Conservation (phyloP, 768 basidiomycete species). For the Agaricus sinodeliciosus region DNA sequence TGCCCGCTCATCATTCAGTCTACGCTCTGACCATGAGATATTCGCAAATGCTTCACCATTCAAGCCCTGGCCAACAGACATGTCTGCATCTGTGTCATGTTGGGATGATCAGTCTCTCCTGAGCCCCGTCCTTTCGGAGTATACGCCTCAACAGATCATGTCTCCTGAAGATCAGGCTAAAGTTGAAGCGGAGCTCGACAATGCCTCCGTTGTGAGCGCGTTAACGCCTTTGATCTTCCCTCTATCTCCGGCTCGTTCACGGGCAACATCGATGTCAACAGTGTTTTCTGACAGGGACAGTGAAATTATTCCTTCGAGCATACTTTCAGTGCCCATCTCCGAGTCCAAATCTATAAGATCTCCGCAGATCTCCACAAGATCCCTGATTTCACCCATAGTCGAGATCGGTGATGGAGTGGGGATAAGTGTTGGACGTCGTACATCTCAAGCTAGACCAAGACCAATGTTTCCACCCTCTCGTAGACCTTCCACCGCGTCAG, state of each 20-base stretch:
- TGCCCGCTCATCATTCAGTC: constrained; percentile 45
- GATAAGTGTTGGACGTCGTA: not conserved
- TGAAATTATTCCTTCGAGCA: constrained; percentile 11
- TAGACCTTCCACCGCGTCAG: constrained; percentile 5
- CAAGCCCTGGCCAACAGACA: constrained; percentile 16
- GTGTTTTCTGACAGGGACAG: constrained; percentile 23
- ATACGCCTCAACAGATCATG: constrained; percentile 60
- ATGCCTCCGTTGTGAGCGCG: constrained; percentile 6
- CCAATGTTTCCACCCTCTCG: not conserved
- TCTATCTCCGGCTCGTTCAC: constrained; percentile 24
- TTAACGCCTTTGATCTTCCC: constrained; percentile 23
- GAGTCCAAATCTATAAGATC: constrained; percentile 2
- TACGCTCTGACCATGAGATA: constrained; percentile 36
- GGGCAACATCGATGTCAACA: constrained; percentile 34
- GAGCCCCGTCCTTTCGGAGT: constrained; percentile 36
- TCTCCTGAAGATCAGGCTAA: constrained; percentile 58
- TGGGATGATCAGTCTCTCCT: constrained; percentile 42
- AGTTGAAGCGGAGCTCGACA: constrained; percentile 34
- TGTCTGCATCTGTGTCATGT: constrained; percentile 28
- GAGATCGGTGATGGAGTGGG: not conserved
- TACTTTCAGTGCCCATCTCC: constrained; percentile 3
- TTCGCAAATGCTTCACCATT: constrained; percentile 16
- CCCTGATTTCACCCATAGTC: not conserved
- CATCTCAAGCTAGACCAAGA: not conserved
- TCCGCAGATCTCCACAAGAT: not conserved